phyloP scores from a whole-genome alignment of 108 stramenopile species.

The Fragilariopsis cylindrus region DNA sequence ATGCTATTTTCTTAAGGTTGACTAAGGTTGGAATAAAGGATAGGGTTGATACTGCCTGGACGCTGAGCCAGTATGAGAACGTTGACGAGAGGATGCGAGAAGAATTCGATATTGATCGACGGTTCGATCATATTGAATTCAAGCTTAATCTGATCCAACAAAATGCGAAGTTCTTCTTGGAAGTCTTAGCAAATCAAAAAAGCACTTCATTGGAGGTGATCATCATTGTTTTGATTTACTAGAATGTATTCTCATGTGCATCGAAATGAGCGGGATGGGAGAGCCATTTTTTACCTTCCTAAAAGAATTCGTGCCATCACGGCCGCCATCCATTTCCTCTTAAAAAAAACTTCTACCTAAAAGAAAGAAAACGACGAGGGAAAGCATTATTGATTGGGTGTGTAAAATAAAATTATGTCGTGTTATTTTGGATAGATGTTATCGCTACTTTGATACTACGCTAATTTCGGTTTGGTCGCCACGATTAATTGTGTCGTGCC shows the following conservation, averaged over 20 bases:
- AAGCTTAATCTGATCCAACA: conserved; percentile 90
- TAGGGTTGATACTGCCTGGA: conserved; percentile 89
- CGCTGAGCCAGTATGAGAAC: conserved; percentile 82
- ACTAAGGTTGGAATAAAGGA: conserved; percentile 90
- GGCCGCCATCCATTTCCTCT: not conserved
- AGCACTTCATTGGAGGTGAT: conserved; percentile 89
- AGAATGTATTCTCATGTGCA: conserved; percentile 85
- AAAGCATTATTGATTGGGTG: not conserved
- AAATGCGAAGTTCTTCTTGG: conserved; percentile 94
- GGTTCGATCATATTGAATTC: conserved; percentile 89
- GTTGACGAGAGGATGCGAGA: conserved; percentile 66
- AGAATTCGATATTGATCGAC: conserved; percentile 67
- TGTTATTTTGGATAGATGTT: no score
- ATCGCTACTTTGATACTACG: not conserved
- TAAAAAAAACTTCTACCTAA: not conserved
- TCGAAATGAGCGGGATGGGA: conserved; percentile 90
- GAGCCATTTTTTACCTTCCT: conserved; percentile 37
- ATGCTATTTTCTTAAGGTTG: conserved; percentile 89
- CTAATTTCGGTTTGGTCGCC: conserved; percentile 18
- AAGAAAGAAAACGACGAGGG: not conserved
- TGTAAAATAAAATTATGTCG: no score
- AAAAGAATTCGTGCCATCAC: conserved; percentile 1
- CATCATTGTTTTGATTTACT: conserved; percentile 88
- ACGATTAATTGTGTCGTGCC: conserved; percentile 31
- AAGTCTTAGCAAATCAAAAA: conserved; percentile 88